Evolutionary conservation across 805 yeast species (phyloP).

Genomic region (Wickerhamomyces canadensis): DNA sequence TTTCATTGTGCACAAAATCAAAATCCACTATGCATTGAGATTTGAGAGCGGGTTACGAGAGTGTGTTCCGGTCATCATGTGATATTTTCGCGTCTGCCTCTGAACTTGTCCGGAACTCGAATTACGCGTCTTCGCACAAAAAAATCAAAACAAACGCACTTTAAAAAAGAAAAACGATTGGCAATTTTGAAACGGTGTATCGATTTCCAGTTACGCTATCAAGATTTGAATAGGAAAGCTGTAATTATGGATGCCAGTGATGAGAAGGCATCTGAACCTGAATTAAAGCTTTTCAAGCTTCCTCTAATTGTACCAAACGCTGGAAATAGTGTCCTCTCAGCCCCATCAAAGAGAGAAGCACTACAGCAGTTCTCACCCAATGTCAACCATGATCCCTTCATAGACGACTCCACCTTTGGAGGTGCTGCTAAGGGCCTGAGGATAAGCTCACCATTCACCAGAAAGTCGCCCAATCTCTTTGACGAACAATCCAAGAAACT

Average conservation of each 20-base stretch:
- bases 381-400: conserved; percentile 14
- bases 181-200: neutral
- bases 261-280: neutral
- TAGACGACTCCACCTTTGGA: conserved; percentile 10
- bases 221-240: no score
- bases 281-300: neutral
- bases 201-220: no score
- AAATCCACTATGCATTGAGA: no score
- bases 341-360: neutral
- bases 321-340: neutral
- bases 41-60: no score
- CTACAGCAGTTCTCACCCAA: neutral
- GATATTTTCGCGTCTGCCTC: neutral
- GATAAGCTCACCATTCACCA: conserved; percentile 17
- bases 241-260: no score
- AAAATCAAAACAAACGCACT: neutral
- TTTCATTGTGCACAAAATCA: no score
- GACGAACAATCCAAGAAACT: neutral
- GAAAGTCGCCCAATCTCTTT: conserved; percentile 1
- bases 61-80: no score
- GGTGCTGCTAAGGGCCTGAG: conserved; percentile 7
- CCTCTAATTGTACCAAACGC: neutral
- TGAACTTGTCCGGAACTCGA: no score
- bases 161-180: neutral
- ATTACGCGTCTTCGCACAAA: neutral